phyloP scores from a whole-genome alignment of 1,139 yeast species.

The Nakaseomyces delphensis region DNA sequence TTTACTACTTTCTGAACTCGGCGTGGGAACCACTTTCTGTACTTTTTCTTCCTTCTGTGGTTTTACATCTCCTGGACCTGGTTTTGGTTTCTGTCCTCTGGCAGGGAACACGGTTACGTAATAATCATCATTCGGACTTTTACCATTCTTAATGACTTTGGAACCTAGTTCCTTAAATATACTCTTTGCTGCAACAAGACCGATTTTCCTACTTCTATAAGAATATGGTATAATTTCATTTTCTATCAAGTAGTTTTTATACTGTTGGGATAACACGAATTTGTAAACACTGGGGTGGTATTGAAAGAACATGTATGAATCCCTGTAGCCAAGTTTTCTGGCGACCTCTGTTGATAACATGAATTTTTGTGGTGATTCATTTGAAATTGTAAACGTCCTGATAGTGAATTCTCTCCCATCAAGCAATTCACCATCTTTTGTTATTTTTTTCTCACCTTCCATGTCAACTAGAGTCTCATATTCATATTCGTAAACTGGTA shows the following conservation, averaged over 20 bases:
- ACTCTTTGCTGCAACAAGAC: constrained; percentile 83
- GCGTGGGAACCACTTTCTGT: constrained; percentile 11
- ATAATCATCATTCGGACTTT: constrained; percentile 77
- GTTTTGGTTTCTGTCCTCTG: constrained; percentile 42
- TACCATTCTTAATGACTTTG: constrained; percentile 68
- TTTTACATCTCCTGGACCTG: constrained; percentile 14
- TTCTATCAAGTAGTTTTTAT: constrained; percentile 74
- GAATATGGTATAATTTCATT: constrained; percentile 81
- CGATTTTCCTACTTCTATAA: constrained; percentile 83
- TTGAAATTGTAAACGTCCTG: constrained; percentile 69
- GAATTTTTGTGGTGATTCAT: constrained; percentile 63
- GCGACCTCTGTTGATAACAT: constrained; percentile 97
- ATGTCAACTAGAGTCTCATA: constrained; percentile 72
- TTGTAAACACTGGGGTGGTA: constrained; percentile 66
- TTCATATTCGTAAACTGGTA: constrained; percentile 67
- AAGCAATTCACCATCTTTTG: constrained; percentile 52
- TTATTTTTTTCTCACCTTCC: constrained; percentile 70
- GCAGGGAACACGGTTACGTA: constrained; percentile 68
- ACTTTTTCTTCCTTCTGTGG: constrained; percentile 7
- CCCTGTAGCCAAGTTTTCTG: constrained; percentile 87
- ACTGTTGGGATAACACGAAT: constrained; percentile 64
- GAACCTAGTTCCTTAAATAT: constrained; percentile 92
- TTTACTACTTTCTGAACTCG: constrained; percentile 11
- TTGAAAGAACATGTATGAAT: constrained; percentile 82
- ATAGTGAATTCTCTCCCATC: constrained; percentile 78